Base-by-base conservation (phyloP, 352 stramenopile genomes). In the Phytopythium litorale region DNA sequence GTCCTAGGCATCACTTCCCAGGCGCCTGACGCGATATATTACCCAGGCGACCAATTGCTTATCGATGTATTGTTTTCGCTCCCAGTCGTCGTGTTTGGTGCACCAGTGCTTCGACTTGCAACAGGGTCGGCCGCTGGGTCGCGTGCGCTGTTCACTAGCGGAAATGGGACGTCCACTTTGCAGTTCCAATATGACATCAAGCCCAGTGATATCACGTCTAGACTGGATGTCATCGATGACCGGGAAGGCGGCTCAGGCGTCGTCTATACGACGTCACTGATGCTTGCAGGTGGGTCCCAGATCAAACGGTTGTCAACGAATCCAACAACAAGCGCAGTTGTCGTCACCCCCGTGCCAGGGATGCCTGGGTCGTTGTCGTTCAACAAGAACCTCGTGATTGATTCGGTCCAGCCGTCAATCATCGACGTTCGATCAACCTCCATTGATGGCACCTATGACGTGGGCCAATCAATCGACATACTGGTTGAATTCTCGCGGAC, bases 41-140 rank as follows among this genome's bases (percentile, higher is more conserved):
- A 74, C 50, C 69, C 75, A 13, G 84, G 84, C 3, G 84, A 93
- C 40, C 70, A 58, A 0, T 67, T 93, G 16, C 58, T 76, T 0
- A 63, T 93, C 21, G 60, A 79, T 9, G 70, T 93, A 1, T 58
- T 69, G 4, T 93, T 93, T 49, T 84, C 84, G 2, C 52, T 91
- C 28, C 82, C 80, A 6, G 84, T 93, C 0, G 43, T 84, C 0
- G 82, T 89, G 15, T 79, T 77, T 60, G 82, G 81, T 0, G 69
- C 65, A 12, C 81, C 84, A 4, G 60, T 74, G 1, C 23, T 92
- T 5, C 33, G 73, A 0, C 38, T 92, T 4, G 68, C 65, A 6
- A 72, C 62, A 6, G 54, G 65, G 3, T 38, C 48, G 23, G 7
- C 32, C 0, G 58, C 60, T 19, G 52, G 13, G 18, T 66, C 75